Evolutionary conservation across 1,284 basidiomycete genomes (phyloP).

Genomic region (Lentinula novae-zelandiae): DNA sequence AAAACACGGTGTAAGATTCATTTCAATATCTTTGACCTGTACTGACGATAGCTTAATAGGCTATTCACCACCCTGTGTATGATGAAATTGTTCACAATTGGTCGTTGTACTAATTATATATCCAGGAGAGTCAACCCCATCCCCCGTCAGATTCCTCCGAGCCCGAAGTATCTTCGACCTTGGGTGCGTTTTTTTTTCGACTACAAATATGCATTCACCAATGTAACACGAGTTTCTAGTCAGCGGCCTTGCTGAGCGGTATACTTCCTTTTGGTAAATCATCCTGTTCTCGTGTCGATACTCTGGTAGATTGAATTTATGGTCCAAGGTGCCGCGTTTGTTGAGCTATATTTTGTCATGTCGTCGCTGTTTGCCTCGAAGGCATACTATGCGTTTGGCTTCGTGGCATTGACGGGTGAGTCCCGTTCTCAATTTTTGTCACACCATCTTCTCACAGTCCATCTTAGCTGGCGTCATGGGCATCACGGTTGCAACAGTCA

Average conservation of each 20-base stretch:
- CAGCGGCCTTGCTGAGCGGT: conserved; percentile 80
- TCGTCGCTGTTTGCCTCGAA: conserved; percentile 92
- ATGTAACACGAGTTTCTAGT: conserved; percentile 34
- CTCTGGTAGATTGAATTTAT: background rate
- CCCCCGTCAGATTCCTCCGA: conserved; percentile 86
- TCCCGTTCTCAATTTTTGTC: background rate
- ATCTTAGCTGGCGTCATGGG: conserved; percentile 67
- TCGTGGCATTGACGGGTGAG: conserved; percentile 74
- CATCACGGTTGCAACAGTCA: conserved; percentile 87
- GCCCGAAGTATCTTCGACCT: conserved; percentile 78
- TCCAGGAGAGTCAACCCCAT: conserved; percentile 80
- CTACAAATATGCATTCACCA: background rate
- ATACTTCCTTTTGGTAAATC: conserved; percentile 84
- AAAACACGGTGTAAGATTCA: conserved; percentile 73
- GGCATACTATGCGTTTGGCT: conserved; percentile 95
- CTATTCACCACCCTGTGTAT: conserved; percentile 68
- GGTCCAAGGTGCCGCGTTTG: conserved; percentile 80
- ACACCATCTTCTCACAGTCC: background rate
- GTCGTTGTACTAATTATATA: background rate
- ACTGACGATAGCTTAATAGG: conserved; percentile 35
- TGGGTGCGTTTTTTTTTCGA: conserved; percentile 48
- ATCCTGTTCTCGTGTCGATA: background rate
- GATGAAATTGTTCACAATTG: background rate
- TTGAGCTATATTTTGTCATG: conserved; percentile 93
- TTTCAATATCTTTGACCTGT: conserved; percentile 4